Conservation (phyloP, 306 rosid genomes). For the Prunus armeniaca region DNA sequence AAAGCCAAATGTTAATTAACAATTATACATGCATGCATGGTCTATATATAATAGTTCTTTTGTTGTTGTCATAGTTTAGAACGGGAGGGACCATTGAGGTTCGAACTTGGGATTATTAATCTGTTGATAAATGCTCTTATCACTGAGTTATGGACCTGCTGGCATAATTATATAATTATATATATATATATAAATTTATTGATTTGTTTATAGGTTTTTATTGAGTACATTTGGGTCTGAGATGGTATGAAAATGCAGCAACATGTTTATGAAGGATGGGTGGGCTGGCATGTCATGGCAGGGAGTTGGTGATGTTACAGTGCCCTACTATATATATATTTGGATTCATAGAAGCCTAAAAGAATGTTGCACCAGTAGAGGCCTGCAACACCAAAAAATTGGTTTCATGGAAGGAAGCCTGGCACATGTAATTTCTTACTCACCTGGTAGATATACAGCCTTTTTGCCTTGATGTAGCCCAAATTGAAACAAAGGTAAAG, state of each 20-base stretch:
- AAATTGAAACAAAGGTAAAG: background rate
- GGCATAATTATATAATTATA: no score
- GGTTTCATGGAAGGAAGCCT: background rate
- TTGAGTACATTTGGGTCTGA: background rate
- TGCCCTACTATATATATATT: background rate
- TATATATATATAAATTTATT: background rate
- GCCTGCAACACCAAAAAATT: background rate
- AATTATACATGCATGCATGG: background rate
- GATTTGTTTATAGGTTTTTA: background rate
- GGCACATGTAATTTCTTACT: background rate
- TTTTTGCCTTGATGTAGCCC: background rate
- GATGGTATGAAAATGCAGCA: conserved; percentile 2
- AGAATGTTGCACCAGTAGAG: background rate
- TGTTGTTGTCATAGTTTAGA: no score
- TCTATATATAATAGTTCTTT: no score
- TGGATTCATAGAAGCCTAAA: background rate
- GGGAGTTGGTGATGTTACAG: background rate
- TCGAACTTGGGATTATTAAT: no score
- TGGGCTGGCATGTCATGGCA: conserved; percentile 2
- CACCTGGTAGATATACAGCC: background rate
- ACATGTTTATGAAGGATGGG: background rate
- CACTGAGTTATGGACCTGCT: no score
- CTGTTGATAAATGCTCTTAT: no score
- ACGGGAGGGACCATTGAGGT: no score
- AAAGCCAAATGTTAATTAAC: background rate